Percentiles rank a stretch among this genome's conserved stretches.
These are phyloP conservation scores for Aspergillus cavernicola DNA, from an alignment of 495 filamentous ascomycete genomes.

Conservation along the genomic window DNA sequence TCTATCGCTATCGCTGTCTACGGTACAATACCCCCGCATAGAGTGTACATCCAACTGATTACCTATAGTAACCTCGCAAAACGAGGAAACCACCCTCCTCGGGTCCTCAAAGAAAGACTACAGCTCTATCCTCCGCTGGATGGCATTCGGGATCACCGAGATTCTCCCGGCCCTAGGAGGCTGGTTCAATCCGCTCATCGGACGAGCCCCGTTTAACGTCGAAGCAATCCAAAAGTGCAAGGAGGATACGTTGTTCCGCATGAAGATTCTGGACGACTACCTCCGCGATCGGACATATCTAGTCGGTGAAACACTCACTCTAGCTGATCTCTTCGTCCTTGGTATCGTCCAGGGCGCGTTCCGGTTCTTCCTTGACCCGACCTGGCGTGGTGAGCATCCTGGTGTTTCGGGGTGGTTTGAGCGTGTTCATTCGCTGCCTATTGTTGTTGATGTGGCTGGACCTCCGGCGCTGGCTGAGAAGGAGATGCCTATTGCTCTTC, in stretches of 20 bases:
- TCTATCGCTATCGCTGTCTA: not conserved
- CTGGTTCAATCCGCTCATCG: conserved; percentile 5
- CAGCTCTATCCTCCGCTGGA: not conserved
- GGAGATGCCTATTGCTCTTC: not conserved
- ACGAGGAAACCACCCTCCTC: not conserved
- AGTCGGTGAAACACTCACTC: not conserved
- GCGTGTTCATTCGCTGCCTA: not conserved
- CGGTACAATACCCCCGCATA: not conserved
- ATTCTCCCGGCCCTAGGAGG: not conserved
- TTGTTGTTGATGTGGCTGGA: not conserved
- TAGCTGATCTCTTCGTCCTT: not conserved
- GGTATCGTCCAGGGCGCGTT: not conserved
- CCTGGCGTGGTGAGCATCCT: not conserved
- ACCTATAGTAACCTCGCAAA: not conserved
- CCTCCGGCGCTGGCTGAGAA: not conserved
- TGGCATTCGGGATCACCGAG: not conserved
- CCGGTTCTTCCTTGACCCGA: not conserved
- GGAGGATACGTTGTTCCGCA: not conserved
- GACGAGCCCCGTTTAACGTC: not conserved
- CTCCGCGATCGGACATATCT: not conserved
- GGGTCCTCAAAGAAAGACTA: not conserved
- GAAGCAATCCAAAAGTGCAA: not conserved
- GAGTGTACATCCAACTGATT: not conserved
- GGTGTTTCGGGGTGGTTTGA: not conserved
- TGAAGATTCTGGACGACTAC: not conserved